Percentiles rank a stretch among this genome's conserved stretches.
phyloP scores from a whole-genome alignment of 1,284 basidiomycete species.

The Puccinia novopanici region DNA sequence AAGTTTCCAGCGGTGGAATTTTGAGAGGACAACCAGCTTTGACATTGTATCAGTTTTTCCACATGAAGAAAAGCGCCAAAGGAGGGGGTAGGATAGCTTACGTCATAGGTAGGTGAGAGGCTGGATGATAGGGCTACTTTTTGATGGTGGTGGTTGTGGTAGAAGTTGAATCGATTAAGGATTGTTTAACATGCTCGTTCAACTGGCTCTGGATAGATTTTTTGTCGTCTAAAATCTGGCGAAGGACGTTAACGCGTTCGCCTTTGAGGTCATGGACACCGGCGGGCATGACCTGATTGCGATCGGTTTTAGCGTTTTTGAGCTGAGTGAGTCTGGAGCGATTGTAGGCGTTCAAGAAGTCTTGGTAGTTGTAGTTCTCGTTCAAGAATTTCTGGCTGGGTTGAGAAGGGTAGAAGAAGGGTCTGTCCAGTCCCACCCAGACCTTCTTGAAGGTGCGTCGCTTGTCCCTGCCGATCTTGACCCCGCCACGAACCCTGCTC shows the following conservation, averaged over 20 bases:
- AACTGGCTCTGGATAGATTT: slow-evolving; percentile 27
- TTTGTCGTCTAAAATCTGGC: not conserved
- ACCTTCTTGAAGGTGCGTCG: slow-evolving; percentile 40
- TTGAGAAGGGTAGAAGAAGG: slow-evolving; percentile 26
- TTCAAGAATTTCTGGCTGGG: slow-evolving; percentile 6
- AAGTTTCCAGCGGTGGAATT: too few species aligned
- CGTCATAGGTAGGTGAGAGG: not conserved
- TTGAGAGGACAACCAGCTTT: too few species aligned
- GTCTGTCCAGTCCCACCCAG: slow-evolving; percentile 35
- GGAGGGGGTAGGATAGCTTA: too few species aligned
- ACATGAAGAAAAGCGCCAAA: too few species aligned
- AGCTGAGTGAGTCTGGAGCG: not conserved
- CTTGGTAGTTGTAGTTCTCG: slow-evolving; percentile 32
- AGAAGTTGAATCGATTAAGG: slow-evolving; percentile 17
- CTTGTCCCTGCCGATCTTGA: slow-evolving; percentile 12
- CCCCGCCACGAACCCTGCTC: slow-evolving; percentile 27
- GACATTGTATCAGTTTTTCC: too few species aligned
- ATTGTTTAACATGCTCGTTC: slow-evolving; percentile 14
- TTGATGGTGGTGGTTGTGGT: not conserved
- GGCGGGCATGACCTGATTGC: slow-evolving; percentile 8
- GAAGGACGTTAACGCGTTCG: slow-evolving; percentile 26
- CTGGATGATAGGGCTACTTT: not conserved
- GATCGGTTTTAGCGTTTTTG: slow-evolving; percentile 3
- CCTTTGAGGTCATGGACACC: slow-evolving; percentile 23
- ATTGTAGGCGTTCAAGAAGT: slow-evolving; percentile 29